Conservation (phyloP, 2,329 filamentous ascomycete genomes). For the Aspergillus pseudoglaucus region DNA sequence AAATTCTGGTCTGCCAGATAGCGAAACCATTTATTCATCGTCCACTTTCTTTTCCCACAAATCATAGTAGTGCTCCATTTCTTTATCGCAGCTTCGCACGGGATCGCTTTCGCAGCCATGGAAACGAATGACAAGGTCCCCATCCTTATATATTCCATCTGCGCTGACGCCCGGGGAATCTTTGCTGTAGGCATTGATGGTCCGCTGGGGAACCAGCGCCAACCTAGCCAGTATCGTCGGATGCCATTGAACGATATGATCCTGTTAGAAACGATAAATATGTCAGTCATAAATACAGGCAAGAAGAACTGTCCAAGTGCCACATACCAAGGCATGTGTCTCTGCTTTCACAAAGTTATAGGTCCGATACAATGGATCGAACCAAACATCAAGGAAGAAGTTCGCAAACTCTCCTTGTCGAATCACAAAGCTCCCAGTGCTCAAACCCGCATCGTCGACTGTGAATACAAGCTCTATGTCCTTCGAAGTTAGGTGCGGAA, state of each 20-base stretch:
- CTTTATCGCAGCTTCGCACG: slow-evolving; percentile 61
- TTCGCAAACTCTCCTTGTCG: slow-evolving; percentile 82
- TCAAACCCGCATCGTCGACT: slow-evolving; percentile 76
- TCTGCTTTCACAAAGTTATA: slow-evolving; percentile 98
- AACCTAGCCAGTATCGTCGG: slow-evolving; percentile 88
- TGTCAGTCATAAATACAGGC: slow-evolving; percentile 19
- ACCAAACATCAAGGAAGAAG: slow-evolving; percentile 93
- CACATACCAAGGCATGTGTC: slow-evolving; percentile 73
- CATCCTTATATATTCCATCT: slow-evolving; percentile 67
- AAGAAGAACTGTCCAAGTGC: background rate
- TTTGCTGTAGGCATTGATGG: slow-evolving; percentile 70
- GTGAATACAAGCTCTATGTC: slow-evolving; percentile 76
- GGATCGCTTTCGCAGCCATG: slow-evolving; percentile 57
- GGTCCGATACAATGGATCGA: slow-evolving; percentile 82
- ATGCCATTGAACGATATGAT: slow-evolving; percentile 92
- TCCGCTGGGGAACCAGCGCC: slow-evolving; percentile 78
- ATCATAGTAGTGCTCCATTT: slow-evolving; percentile 54
- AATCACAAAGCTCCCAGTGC: slow-evolving; percentile 70
- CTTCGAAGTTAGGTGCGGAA: slow-evolving; percentile 68
- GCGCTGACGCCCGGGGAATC: slow-evolving; percentile 30
- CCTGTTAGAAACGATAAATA: slow-evolving; percentile 42
- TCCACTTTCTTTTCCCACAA: slow-evolving; percentile 34
- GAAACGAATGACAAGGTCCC: slow-evolving; percentile 78
- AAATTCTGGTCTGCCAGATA: background rate
- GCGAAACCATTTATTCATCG: slow-evolving; percentile 8